These are phyloP conservation scores for Teunomyces kruisii DNA, from an alignment of 805 yeast species.

Conservation along the genomic window DNA sequence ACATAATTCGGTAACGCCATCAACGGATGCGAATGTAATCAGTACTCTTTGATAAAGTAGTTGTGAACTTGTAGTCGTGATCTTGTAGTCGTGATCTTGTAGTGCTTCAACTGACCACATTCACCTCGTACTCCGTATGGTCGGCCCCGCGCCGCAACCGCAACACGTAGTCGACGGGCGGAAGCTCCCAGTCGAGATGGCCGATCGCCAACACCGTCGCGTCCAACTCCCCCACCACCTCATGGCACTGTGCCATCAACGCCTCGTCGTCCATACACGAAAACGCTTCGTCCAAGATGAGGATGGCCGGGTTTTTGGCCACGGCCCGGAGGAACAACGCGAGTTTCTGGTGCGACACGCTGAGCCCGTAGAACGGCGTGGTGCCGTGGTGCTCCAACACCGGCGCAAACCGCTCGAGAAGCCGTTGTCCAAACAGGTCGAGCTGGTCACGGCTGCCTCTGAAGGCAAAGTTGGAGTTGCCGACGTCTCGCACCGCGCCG, in stretches of 20 bases:
- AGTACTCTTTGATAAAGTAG: no score
- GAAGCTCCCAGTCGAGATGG: constrained; percentile 80
- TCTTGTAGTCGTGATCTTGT: no score
- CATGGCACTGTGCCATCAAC: constrained; percentile 34
- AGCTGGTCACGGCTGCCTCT: constrained; percentile 26
- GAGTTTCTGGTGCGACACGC: constrained; percentile 75
- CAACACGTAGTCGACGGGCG: constrained; percentile 54
- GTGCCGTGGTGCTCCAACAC: constrained; percentile 38
- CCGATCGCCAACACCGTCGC: constrained; percentile 81
- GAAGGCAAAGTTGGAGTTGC: constrained; percentile 52
- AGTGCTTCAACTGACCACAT: no score
- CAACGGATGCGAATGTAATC: no score
- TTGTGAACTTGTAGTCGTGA: no score
- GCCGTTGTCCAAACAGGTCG: constrained; percentile 14
- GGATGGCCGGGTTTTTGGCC: constrained; percentile 70
- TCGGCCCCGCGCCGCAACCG: constrained; percentile 34
- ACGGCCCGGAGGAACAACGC: constrained; percentile 75
- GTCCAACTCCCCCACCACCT: constrained; percentile 19
- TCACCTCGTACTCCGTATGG: not conserved
- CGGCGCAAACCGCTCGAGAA: constrained; percentile 21
- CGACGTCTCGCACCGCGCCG: constrained; percentile 62
- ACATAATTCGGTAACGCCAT: no score
- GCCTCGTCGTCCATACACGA: constrained; percentile 78
- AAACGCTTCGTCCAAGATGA: constrained; percentile 89
- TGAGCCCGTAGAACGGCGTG: constrained; percentile 49